Percentiles rank a stretch among this genome's conserved stretches.
Conservation (phyloP, 441 rosid genomes). For the Gossypium trilobum region DNA sequence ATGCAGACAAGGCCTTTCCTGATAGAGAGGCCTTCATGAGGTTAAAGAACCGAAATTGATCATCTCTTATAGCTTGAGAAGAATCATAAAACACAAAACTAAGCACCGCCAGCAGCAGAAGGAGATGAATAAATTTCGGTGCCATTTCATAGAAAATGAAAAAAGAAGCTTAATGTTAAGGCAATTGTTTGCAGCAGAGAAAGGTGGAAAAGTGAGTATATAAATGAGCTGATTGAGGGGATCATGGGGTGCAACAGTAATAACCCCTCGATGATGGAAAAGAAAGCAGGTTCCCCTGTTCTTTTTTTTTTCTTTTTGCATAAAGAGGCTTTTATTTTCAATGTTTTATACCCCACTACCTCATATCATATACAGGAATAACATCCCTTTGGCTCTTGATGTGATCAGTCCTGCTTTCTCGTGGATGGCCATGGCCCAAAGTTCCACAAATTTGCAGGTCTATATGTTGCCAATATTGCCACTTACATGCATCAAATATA, state of each 20-base stretch:
- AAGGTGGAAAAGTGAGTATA: conserved; percentile 31
- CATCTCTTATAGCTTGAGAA: conserved; percentile 16
- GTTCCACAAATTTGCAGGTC: not conserved
- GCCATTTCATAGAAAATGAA: conserved; percentile 24
- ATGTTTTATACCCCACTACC: conserved; percentile 56
- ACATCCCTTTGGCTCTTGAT: conserved; percentile 21
- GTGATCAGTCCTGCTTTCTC: conserved; percentile 20
- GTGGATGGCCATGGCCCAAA: conserved; percentile 19
- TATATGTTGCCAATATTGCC: conserved; percentile 2
- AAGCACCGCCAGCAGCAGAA: conserved; percentile 17
- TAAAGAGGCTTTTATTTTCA: conserved; percentile 51
- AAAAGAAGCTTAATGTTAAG: not conserved
- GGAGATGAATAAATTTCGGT: conserved; percentile 19
- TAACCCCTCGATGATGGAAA: conserved; percentile 18
- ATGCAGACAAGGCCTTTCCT: conserved; percentile 46
- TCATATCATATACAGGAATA: conserved; percentile 24
- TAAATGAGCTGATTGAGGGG: conserved; percentile 34
- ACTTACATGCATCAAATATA: not conserved
- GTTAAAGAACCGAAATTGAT: conserved; percentile 56
- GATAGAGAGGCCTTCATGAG: conserved; percentile 50
- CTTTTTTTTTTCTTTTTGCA: conserved; percentile 12
- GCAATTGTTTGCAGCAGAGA: conserved; percentile 37
- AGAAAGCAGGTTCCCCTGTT: conserved; percentile 32
- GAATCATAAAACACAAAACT: conserved; percentile 17
- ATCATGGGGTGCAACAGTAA: conserved; percentile 33